These are phyloP conservation scores for Neophaeococcomyces mojaviensis DNA, from an alignment of 2,329 filamentous ascomycete genomes.

Conservation along the genomic window DNA sequence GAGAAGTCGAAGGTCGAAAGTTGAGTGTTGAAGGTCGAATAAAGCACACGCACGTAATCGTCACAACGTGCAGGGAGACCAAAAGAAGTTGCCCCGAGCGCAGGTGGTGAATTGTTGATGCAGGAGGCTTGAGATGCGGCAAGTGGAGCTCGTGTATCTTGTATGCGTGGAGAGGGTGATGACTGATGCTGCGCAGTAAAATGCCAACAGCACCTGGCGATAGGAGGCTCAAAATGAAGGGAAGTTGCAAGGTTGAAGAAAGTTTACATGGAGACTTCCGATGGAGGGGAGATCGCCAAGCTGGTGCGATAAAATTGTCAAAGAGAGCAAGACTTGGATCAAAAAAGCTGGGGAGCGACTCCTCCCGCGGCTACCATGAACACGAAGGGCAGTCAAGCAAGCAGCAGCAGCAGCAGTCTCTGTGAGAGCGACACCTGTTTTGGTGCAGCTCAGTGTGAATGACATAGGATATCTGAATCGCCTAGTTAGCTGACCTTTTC, in stretches of 20 bases:
- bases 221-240: background rate
- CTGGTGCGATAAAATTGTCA: background rate
- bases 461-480: too few relatives aligned
- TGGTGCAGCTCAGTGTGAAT: too few relatives aligned
- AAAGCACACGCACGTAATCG: too few relatives aligned
- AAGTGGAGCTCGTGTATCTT: constrained; percentile 1
- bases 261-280: background rate
- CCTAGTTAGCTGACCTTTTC: constrained; percentile 5
- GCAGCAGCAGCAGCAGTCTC: too few relatives aligned
- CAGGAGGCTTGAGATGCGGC: background rate
- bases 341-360: background rate
- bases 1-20: too few relatives aligned
- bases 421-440: too few relatives aligned
- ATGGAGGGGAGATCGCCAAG: constrained; percentile 5
- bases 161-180: constrained; percentile 1
- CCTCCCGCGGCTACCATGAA: too few relatives aligned
- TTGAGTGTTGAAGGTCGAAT: too few relatives aligned
- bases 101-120: background rate
- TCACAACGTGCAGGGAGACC: too few relatives aligned
- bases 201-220: too few relatives aligned
- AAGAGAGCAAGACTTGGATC: too few relatives aligned
- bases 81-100: background rate
- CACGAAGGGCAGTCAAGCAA: too few relatives aligned
- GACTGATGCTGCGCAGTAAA: background rate
- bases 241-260: background rate